Evolutionary conservation across 345 rosid species (phyloP).

Genomic region (Microthlaspi erraticum): DNA sequence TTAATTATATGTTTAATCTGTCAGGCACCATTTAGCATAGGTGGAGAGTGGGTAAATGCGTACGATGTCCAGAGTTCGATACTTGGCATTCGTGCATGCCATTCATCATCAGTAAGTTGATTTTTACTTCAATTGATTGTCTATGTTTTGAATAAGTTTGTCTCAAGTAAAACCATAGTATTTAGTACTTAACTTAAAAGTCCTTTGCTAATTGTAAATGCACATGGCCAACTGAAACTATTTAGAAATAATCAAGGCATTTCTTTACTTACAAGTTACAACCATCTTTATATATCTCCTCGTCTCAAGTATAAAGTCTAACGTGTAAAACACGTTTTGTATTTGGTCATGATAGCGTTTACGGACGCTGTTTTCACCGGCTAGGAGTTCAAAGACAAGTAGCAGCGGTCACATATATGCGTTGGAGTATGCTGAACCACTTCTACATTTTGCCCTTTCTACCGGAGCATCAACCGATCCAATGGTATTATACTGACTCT

Average conservation of each 20-base stretch:
- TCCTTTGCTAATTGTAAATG: not conserved
- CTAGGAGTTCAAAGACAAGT: conserved; percentile 54
- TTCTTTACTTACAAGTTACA: not conserved
- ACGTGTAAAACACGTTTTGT: not conserved
- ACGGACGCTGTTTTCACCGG: conserved; percentile 64
- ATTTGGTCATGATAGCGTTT: conserved; percentile 59
- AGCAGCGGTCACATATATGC: conserved; percentile 57
- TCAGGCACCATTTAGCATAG: conserved; percentile 73
- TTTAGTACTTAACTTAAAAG: not conserved
- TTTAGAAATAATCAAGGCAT: not conserved
- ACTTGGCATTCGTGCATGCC: conserved; percentile 57
- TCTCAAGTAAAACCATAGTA: not conserved
- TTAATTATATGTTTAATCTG: not conserved
- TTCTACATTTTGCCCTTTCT: conserved; percentile 76
- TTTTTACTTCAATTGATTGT: not conserved
- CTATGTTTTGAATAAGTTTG: not conserved
- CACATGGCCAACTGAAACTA: not conserved
- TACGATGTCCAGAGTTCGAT: conserved; percentile 59
- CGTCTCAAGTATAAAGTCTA: not conserved
- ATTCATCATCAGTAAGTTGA: conserved; percentile 57
- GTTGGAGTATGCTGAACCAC: conserved; percentile 72
- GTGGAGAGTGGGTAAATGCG: conserved; percentile 66
- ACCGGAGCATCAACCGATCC: conserved; percentile 69
- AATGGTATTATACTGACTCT: conserved; percentile 9
- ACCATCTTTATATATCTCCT: not conserved